These are phyloP conservation scores for Trichoderma cornu-damae DNA, from an alignment of 2,329 filamentous ascomycete genomes.

Conservation along the genomic window DNA sequence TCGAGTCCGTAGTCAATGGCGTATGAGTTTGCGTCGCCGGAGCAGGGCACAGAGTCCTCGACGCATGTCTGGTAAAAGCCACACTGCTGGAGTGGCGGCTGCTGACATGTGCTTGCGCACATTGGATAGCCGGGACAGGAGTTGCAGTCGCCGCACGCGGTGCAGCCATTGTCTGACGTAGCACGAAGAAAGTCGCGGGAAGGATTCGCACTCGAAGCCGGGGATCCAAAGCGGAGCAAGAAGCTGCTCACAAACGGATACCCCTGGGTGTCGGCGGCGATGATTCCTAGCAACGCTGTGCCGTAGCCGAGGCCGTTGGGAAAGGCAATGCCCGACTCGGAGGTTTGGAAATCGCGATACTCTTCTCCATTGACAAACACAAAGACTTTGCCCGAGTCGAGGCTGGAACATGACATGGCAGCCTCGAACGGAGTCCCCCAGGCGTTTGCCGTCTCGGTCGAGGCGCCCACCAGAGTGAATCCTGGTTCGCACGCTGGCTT, in stretches of 20 bases:
- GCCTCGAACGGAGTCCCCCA: slow-evolving; percentile 4
- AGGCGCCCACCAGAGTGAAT: slow-evolving; percentile 10
- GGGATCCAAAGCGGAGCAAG: neutral
- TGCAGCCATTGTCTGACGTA: neutral
- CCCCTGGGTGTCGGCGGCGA: slow-evolving; percentile 11
- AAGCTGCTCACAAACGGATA: slow-evolving; percentile 15
- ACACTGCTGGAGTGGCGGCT: slow-evolving; percentile 5
- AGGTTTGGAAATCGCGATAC: neutral
- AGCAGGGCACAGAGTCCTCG: slow-evolving; percentile 10
- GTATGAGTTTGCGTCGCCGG: neutral
- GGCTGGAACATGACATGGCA: slow-evolving; percentile 8
- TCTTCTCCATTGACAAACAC: slow-evolving; percentile 14
- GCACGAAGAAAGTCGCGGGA: neutral
- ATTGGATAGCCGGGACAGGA: slow-evolving; percentile 6
- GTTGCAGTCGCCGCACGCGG: neutral
- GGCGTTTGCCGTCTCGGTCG: neutral
- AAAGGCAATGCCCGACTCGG: neutral
- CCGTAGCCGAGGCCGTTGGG: neutral
- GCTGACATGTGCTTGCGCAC: slow-evolving; percentile 3
- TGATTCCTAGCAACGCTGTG: slow-evolving; percentile 10
- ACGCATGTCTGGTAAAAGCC: slow-evolving; percentile 14
- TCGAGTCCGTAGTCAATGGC: slow-evolving; percentile 9
- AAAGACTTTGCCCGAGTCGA: slow-evolving; percentile 1
- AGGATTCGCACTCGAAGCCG: neutral
- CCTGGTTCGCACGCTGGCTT: slow-evolving; percentile 1